Percentiles rank a stretch among this genome's conserved stretches.
phyloP scores from a whole-genome alignment of 805 yeast species.

The Kluyveromyces dobzhanskii region DNA sequence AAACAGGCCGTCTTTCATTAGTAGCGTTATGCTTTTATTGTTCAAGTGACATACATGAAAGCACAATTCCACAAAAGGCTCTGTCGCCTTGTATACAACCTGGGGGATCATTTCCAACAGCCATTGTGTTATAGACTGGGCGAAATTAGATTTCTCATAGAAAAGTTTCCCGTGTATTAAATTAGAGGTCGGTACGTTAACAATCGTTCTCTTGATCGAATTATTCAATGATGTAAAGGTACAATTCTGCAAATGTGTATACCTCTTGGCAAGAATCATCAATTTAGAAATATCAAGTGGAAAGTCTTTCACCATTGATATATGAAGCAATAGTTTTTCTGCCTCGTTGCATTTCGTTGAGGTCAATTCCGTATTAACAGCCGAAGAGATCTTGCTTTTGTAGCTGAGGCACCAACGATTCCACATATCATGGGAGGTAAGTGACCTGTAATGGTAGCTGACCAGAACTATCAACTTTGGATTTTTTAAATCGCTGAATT shows the following conservation, averaged over 20 bases:
- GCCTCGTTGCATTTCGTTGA: background rate
- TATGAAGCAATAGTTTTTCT: background rate
- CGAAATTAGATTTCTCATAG: conserved; percentile 7
- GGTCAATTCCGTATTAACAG: background rate
- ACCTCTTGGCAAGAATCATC: background rate
- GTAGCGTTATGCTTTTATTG: conserved; percentile 9
- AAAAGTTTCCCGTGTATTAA: conserved; percentile 1
- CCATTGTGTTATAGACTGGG: conserved; percentile 15
- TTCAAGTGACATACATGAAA: conserved; percentile 18
- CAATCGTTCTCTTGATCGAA: background rate
- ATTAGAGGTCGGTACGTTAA: background rate
- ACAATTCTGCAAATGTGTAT: background rate
- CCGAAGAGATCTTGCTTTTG: conserved; percentile 6
- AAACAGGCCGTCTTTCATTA: conserved; percentile 10
- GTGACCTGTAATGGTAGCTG: conserved; percentile 9
- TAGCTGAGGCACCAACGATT: conserved; percentile 20
- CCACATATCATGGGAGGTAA: conserved; percentile 14
- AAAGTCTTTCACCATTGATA: background rate
- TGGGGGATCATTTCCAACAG: conserved; percentile 11
- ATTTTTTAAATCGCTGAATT: conserved; percentile 10
- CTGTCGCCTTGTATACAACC: conserved; percentile 18
- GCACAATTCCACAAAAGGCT: conserved; percentile 24
- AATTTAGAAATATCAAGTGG: background rate
- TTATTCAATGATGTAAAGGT: background rate
- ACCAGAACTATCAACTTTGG: conserved; percentile 10